Conservation (phyloP, 768 basidiomycete species). For the Boletus edulis region DNA sequence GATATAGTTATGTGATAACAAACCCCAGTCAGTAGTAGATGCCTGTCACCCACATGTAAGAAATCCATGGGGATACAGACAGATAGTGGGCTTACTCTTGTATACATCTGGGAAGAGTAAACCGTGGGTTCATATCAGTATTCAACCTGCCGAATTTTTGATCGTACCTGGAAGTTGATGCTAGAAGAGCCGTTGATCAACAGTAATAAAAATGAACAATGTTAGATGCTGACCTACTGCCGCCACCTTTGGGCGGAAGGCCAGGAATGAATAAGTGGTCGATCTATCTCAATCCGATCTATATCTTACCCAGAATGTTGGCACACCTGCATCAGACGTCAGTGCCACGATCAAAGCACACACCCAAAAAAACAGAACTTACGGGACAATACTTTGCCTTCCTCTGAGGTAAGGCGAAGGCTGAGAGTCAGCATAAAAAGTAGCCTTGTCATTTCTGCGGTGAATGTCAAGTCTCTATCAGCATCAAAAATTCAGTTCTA, state of each 20-base stretch:
- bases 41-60: constrained; percentile 36
- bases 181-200: too few species aligned
- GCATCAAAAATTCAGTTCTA: neutral
- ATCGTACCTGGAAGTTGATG: too few species aligned
- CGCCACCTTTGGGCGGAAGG: too few species aligned
- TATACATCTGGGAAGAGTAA: too few species aligned
- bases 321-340: constrained; percentile 46
- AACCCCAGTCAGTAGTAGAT: constrained; percentile 70
- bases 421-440: constrained; percentile 65
- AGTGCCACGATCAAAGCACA: neutral
- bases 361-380: constrained; percentile 23
- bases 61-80: too few species aligned
- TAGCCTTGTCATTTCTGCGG: constrained; percentile 71
- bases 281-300: neutral
- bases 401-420: constrained; percentile 58
- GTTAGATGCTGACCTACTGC: too few species aligned
- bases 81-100: too few species aligned
- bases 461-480: neutral
- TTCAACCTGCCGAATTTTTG: too few species aligned
- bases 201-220: too few species aligned
- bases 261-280: neutral
- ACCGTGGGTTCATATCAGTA: too few species aligned
- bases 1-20: constrained; percentile 8
- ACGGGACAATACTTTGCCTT: constrained; percentile 67
- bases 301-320: constrained; percentile 51